Base-by-base conservation (phyloP, 2,329 filamentous ascomycete species). In the Diaporthe citriasiana region DNA sequence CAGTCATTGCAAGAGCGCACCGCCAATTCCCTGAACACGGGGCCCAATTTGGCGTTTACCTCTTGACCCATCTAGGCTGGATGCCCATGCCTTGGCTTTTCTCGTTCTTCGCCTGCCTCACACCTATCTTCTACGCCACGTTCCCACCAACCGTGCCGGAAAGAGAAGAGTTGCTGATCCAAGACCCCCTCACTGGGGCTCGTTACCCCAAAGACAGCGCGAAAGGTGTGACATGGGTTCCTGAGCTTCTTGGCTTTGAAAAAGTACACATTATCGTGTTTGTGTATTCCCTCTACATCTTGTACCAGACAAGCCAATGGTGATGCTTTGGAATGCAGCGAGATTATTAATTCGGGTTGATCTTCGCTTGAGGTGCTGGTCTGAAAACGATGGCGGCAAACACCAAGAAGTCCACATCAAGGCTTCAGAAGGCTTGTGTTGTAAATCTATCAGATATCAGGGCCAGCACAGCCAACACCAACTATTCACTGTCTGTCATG, bases 11-110 rank as follows among this genome's bases (percentile, higher is more conserved):
- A 15, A 76, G 87, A 40, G 50, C 47, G 73, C 88, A 86, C 79
- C 86, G 88, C 77, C 79, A 82, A 47, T 78, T 82, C 22, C 80
- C 85, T 33, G 78, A 82, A 27, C 78, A 80, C 6, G 80, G 82
- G 45, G 81, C 81, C 76, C 82, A 84, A 13, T 81, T 86, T n/a
- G 82, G 90, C 22, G 78, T 88, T 63, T 86, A 85, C 76, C 82
- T 92, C 5, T 79, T 92, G 53, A 91, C 89, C 0, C 89, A 91
- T 79, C 89, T 89, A 17, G 89, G 88, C 82, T 92, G 90, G 90
- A 89, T 89, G 8, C 90, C 90, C 0, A 78, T 91, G 56, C 87
- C 89, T 0, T 91, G 89, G 82, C 77, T 90, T 56, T 88, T 89
- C 78, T 85, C 88, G 63, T 87, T 86, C 82, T 86, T 83, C 68